Base-by-base conservation (phyloP, 1,284 basidiomycete genomes). In the Peniophora sp. region DNA sequence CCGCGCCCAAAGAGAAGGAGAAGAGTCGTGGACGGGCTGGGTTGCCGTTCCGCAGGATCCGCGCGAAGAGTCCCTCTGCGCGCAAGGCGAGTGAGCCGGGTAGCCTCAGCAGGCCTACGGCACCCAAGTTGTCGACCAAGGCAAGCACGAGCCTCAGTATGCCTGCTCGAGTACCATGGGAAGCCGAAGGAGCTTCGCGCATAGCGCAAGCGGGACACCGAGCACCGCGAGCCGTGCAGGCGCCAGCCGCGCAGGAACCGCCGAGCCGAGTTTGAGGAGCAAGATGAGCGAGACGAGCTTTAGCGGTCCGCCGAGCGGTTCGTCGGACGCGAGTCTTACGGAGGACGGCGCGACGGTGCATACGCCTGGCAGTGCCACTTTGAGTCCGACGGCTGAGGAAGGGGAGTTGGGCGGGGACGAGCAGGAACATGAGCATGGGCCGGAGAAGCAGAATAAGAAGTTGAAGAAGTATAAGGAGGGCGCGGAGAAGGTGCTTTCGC, bases 381-480 rank as follows among this genome's bases (percentile, higher is more conserved):
- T 32, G 27, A 32, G 27, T 32, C 27, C 27, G 12, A 48, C 49
- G n/a, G 44, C 43, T 11, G 52, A 50, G 9, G 51, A 55, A 39
- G 55, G 52, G 35, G 51, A 41, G 38, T 8, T 20, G 9, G 52
- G 43, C 48, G 45, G 2, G 19, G 56, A 57, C 17, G 56, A 56
- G 35, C 48, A 25, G 5, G 54, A 23, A 24, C 23, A 8, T n/a
- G 44, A 22, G 8, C 45, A 52, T 36, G 76, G 76, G 46, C 68
- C 71, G 17, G 78, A 81, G 65, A 77, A 77, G 61, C 83, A 77
- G 74, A 81, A 67, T 60, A 87, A 79, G 70, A 87, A 85, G 65
- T 64, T 88, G 67, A 86, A 85, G 74, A 89, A 81, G 68, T 87
- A 87, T 69, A 89, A 88, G 67, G 81, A 87, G 64, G 85, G 83